Evolutionary conservation across 1,284 basidiomycete genomes (phyloP).

Genomic region (Phellopilus nigrolimitatus): DNA sequence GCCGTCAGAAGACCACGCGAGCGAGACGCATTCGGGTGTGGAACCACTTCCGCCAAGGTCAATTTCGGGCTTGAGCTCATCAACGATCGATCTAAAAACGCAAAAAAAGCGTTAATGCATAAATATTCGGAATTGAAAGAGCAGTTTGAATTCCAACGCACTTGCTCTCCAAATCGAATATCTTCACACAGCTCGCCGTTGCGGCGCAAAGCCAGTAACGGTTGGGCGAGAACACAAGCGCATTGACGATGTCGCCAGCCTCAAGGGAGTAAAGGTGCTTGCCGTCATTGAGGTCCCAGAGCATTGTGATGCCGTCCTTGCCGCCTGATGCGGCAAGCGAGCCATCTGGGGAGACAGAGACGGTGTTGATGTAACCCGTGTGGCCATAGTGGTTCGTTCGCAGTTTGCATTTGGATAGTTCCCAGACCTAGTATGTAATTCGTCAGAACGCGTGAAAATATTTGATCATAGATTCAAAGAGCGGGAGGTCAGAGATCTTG

Average conservation of each 20-base stretch:
- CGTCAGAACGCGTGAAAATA: constrained; percentile 21
- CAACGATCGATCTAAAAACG: constrained; percentile 84
- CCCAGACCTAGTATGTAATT: constrained; percentile 82
- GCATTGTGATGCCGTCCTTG: constrained; percentile 99
- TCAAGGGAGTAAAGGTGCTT: constrained; percentile 99
- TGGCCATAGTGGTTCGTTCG: constrained; percentile 99
- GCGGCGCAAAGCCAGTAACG: constrained; percentile 99
- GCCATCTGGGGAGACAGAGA: constrained; percentile 98
- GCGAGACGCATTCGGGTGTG: constrained; percentile 94
- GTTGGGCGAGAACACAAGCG: constrained; percentile 99
- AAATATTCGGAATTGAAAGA: background rate
- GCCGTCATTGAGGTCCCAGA: constrained; percentile 99
- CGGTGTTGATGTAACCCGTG: constrained; percentile 98
- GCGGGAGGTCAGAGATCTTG: constrained; percentile 63
- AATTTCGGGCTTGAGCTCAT: constrained; percentile 93
- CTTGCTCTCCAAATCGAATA: constrained; percentile 98
- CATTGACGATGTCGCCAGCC: constrained; percentile 98
- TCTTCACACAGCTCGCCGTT: constrained; percentile 97
- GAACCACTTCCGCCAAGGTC: constrained; percentile 75
- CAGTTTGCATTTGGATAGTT: constrained; percentile 99
- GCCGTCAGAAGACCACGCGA: constrained; percentile 98
- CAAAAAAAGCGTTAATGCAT: constrained; percentile 20
- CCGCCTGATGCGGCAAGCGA: constrained; percentile 99
- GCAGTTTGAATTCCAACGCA: constrained; percentile 38
- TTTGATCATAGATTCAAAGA: background rate